phyloP scores from a whole-genome alignment of 805 yeast species.

The Hanseniaspora hatyaiensis region DNA sequence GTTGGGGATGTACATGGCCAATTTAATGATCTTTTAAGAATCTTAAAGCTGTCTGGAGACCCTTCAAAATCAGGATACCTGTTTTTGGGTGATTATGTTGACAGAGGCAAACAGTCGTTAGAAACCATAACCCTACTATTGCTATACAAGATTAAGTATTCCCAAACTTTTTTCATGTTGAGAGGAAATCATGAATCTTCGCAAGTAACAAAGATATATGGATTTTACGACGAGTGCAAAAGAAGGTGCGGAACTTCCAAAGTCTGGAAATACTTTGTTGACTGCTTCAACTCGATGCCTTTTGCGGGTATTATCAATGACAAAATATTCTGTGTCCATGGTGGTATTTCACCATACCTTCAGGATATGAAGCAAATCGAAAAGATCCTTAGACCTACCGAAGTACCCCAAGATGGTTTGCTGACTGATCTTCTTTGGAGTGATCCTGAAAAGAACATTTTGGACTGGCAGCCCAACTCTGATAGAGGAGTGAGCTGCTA shows the following conservation, averaged over 20 bases:
- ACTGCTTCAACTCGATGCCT: constrained; percentile 89
- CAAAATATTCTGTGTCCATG: constrained; percentile 83
- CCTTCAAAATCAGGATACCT: constrained; percentile 90
- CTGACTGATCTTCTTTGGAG: constrained; percentile 75
- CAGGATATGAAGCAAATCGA: constrained; percentile 55
- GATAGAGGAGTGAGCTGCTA: constrained; percentile 76
- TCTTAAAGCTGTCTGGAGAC: constrained; percentile 91
- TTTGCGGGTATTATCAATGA: constrained; percentile 92
- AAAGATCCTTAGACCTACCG: constrained; percentile 66
- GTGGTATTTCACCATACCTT: constrained; percentile 68
- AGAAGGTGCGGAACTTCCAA: constrained; percentile 73
- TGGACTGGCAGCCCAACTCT: constrained; percentile 62
- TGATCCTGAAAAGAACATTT: constrained; percentile 51
- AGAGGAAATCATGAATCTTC: constrained; percentile 98
- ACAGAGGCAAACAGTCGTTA: constrained; percentile 89
- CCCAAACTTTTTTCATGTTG: constrained; percentile 84
- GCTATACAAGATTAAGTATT: constrained; percentile 91
- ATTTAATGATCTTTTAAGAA: constrained; percentile 77
- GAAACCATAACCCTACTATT: constrained; percentile 80
- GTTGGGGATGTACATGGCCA: constrained; percentile 97
- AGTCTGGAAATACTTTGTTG: constrained; percentile 87
- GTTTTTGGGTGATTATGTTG: constrained; percentile 93
- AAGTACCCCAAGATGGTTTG: constrained; percentile 68
- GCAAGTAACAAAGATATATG: constrained; percentile 89
- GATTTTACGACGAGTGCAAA: constrained; percentile 96